Base-by-base conservation (phyloP, 768 basidiomycete species). In the Tricholomella constricta region DNA sequence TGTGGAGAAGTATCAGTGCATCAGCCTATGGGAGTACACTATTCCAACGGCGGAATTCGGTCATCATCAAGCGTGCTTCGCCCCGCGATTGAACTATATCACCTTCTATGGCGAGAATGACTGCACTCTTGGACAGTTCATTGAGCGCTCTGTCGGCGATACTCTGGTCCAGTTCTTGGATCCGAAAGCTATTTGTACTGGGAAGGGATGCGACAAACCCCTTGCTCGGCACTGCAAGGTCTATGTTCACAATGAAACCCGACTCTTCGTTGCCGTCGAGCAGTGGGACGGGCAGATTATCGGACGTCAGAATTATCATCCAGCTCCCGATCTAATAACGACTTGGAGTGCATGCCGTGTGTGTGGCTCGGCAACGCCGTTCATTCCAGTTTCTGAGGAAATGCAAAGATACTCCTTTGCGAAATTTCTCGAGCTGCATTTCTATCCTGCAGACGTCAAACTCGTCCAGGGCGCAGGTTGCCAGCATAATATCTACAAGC, bases 361-460 rank as follows among this genome's bases (percentile, higher is more conserved):
- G 22, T 92, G 85, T 65, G 86, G 81, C 26, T 88, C 78, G 5
- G 87, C 86, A 1, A 94, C 91, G 2, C 91, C 92, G 2, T 91
- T 94, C 70, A 89, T 94, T 59, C 88, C 86, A 5, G 85, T 93
- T 34, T 92, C 92, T 2, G 88, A 91, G 61, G 94, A 96, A 67
- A 94, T 95, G 79, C 89, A 92, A 63, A 77, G 88, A 51, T 94
- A 96, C 66, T 98, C 95, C 4, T 96, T 98, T 66, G 92, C 89
- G 31, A 95, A 97, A 62, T 98, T 96, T 68, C 80, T 99, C 25
- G 96, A 99, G 65, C 83, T 96, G 23, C 90, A 94, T 65, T 98
- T 98, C 69, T 97, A 98, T 70, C 94, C 94, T 26, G 84, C 92
- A 29, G 85, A 91, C 57, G 85, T 94, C 62, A 80, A 85, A 62